Base-by-base conservation (phyloP, 2,329 filamentous ascomycete species). In the Claviceps cyperi region DNA sequence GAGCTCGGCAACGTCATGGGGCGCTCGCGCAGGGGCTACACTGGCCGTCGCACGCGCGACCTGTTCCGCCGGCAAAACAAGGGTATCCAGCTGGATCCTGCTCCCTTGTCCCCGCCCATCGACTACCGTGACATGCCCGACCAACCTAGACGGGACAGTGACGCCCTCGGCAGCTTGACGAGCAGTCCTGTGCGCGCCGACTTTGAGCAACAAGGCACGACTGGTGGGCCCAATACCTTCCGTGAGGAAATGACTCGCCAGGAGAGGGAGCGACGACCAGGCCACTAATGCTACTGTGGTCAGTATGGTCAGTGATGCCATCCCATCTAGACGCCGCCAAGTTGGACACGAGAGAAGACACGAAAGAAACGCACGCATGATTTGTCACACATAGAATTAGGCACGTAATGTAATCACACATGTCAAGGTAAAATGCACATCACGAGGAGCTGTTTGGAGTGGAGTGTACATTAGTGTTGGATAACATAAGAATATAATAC, bases 1-100 rank as follows among this genome's bases (percentile, higher is more conserved):
- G 63, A 65, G 4, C 58, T 80, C 45, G 75, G 72, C 49, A 75
- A 71, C 57, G 64, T 78, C 62, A 74, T 77, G 68, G 65, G 70
- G 56, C 69, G 73, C 47, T 55, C 56, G 41, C 62, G 68, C 35
- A 58, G 67, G 54, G 70, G 74, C 40, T 75, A 75, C 60, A 62
- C 59, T 11, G 69, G 72, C 51, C 63, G 69, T 51, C 60, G 64
- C 48, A 60, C 59, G 44, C 64, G 65, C 50, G 64, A 60, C 53
- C 59, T 67, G 53, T 64, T 70, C 53, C 55, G 63, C 50, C 50
- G 49, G 53, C 60, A 66, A 49, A 62, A 68, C 48, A 59, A 66
- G 51, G 68, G 63, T 48, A 75, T 77, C 55, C 67, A 69, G 58
- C 64, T 78, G 45, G 68, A 71, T 60, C 61, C 66, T 45, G 62